Base-by-base conservation (phyloP, 2,329 filamentous ascomycete species). In the Berkeleyomyces rouxiae region DNA sequence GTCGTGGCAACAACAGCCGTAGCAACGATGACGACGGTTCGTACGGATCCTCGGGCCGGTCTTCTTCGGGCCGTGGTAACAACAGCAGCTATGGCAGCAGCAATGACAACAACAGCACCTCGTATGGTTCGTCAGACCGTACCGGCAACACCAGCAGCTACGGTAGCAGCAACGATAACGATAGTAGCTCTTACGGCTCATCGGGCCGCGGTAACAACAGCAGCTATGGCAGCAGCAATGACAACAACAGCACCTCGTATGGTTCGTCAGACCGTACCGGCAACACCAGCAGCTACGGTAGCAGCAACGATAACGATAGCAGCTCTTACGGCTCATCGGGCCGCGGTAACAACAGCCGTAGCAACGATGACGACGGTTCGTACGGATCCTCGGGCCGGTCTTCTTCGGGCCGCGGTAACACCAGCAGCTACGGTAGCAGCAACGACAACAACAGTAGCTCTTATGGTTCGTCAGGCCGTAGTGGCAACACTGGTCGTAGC, bases 331-430 rank as follows among this genome's bases (percentile, higher is more conserved):
- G 65, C 43, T 67, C 66, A 6, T 37, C 11, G 58, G 65, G 66
- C n/a, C 7, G 55, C n/a, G 31, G 10, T 9, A 51, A 37, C 39
- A 11, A 10, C 47, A 39, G 39, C 39, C 65, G 53, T 10, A 59
- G 64, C 61, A 57, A 63, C 59, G 59, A 64, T 62, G 67, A 68
- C 57, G 65, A 65, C 58, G 59, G 51, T 61, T 64, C 61, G 40
- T 68, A 68, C 57, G 68, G 68, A 53, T 69, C 66, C 31, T 69
- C 68, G 16, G 63, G 66, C 40, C 49, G 49, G 1, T 23, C 23
- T 23, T 23, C 23, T 23, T 63, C 61, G 40, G 57, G 57, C 16
- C 51, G 66, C 49, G 65, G 68, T 61, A 66, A 61, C 64, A 66
- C 68, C 61, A 62, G 66, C 10, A 13, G 59, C 64, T 46, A 36